phyloP scores from a whole-genome alignment of 2,329 filamentous ascomycete genomes.

The Alternaria sp. region DNA sequence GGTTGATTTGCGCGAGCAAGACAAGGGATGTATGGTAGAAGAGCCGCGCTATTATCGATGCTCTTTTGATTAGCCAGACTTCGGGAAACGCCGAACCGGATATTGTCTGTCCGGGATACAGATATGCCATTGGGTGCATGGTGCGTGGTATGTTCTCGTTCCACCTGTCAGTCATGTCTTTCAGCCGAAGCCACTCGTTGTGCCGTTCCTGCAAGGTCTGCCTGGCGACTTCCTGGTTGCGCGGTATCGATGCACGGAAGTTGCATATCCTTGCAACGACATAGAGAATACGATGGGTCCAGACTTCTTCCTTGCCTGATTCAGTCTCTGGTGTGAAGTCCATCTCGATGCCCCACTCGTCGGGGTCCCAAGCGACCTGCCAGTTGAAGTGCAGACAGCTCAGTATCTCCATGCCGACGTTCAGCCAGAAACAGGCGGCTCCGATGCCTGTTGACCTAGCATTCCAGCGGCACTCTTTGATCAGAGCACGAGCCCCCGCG shows the following conservation, averaged over 20 bases:
- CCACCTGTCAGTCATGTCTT: slow-evolving; percentile 83
- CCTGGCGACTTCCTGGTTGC: slow-evolving; percentile 64
- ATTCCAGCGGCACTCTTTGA: slow-evolving; percentile 90
- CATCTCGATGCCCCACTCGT: slow-evolving; percentile 87
- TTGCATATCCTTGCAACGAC: slow-evolving; percentile 87
- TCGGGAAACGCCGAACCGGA: slow-evolving; percentile 82
- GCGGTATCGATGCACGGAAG: slow-evolving; percentile 74
- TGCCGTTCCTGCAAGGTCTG: slow-evolving; percentile 69
- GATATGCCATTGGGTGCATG: slow-evolving; percentile 85
- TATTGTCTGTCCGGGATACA: slow-evolving; percentile 70
- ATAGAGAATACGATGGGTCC: slow-evolving; percentile 89
- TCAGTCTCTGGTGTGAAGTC: slow-evolving; percentile 66
- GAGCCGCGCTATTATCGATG: slow-evolving; percentile 79
- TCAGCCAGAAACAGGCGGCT: slow-evolving; percentile 92
- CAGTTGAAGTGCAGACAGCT: slow-evolving; percentile 87
- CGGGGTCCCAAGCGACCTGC: slow-evolving; percentile 85
- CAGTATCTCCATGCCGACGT: slow-evolving; percentile 88
- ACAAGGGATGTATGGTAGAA: slow-evolving; percentile 90
- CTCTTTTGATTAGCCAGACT: slow-evolving; percentile 85
- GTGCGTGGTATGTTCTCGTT: slow-evolving; percentile 77
- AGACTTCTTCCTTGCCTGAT: slow-evolving; percentile 75
- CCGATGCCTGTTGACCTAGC: slow-evolving; percentile 79
- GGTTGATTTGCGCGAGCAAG: slow-evolving; percentile 80
- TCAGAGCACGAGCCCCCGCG: slow-evolving; percentile 80
- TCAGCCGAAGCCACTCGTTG: slow-evolving; percentile 81